Conservation (phyloP, 805 yeast species). For the Pichia californica region DNA sequence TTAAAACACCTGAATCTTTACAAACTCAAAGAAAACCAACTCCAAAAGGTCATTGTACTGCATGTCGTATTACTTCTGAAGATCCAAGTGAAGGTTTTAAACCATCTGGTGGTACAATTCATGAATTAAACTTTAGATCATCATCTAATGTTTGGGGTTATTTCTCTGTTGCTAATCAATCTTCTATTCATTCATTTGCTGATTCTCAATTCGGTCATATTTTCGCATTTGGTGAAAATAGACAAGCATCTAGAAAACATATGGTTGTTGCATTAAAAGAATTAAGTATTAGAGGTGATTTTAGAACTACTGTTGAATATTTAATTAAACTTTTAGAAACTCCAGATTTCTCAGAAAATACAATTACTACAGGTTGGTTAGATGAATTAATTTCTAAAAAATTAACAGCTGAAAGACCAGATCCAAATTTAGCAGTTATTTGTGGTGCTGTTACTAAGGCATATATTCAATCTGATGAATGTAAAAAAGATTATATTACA, state of each 20-base stretch:
- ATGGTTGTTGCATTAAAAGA: constrained; percentile 99
- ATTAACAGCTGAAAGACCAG: constrained; percentile 96
- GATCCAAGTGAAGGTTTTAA: constrained; percentile 99
- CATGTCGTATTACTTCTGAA: constrained; percentile 98
- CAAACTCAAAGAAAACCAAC: constrained; percentile 83
- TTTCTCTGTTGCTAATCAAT: constrained; percentile 93
- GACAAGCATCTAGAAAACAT: constrained; percentile 96
- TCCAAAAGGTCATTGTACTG: constrained; percentile 98
- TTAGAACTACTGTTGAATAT: constrained; percentile 96
- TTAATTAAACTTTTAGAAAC: constrained; percentile 92
- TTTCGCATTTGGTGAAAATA: constrained; percentile 97
- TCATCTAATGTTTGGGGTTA: constrained; percentile 99
- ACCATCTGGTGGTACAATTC: constrained; percentile 95
- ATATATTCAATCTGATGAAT: constrained; percentile 66
- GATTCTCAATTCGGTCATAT: constrained; percentile 99
- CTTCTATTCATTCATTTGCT: constrained; percentile 95
- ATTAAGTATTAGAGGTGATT: constrained; percentile 95
- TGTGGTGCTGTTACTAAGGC: constrained; percentile 99
- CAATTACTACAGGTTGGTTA: constrained; percentile 98
- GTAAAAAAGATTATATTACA: constrained; percentile 58
- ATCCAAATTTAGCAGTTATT: constrained; percentile 79
- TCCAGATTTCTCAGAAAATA: constrained; percentile 92
- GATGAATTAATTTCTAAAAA: constrained; percentile 92
- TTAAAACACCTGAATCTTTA: constrained; percentile 63
- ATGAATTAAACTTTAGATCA: constrained; percentile 94